A percentile compares a stretch with the other conserved stretches of the same genome.
phyloP scores from a whole-genome alignment of 352 stramenopile genomes.

The Peronosclerospora sorghi region DNA sequence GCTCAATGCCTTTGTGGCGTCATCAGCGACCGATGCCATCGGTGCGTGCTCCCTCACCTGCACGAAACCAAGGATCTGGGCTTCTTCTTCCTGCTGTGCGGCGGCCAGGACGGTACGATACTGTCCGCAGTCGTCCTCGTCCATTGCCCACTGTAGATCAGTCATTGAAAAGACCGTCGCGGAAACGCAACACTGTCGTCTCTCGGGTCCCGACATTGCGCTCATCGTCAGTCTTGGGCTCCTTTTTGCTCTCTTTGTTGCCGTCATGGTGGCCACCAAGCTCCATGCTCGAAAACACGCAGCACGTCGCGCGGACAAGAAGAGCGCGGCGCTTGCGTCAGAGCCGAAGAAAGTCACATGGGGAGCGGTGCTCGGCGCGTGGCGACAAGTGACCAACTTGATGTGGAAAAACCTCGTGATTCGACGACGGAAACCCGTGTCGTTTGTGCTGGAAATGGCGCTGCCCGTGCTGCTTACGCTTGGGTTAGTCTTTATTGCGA shows the following conservation, averaged over 20 bases:
- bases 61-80: conserved; percentile 15
- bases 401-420: conserved; percentile 69
- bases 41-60: conserved; percentile 26
- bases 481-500: conserved; percentile 48
- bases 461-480: conserved; percentile 39
- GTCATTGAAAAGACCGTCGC: conserved; percentile 31
- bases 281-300: conserved; percentile 12
- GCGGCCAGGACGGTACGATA: conserved; percentile 10
- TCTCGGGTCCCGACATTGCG: conserved; percentile 21
- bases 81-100: conserved; percentile 29
- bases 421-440: conserved; percentile 29
- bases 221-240: conserved; percentile 18
- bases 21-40: background rate
- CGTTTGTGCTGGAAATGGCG: conserved; percentile 47
- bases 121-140: conserved; percentile 20
- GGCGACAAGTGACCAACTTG: conserved; percentile 46
- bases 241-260: conserved; percentile 14
- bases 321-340: no score
- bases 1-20: no score
- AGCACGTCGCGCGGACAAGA: no score
- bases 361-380: conserved; percentile 20
- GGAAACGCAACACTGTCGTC: conserved; percentile 25
- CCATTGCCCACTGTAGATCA: conserved; percentile 24
- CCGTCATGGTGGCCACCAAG: conserved; percentile 12
- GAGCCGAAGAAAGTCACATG: conserved; percentile 14